A percentile compares a stretch with the other conserved stretches of the same genome.
These are phyloP conservation scores for Neurospora africana DNA, from an alignment of 495 filamentous ascomycete genomes.

Conservation along the genomic window DNA sequence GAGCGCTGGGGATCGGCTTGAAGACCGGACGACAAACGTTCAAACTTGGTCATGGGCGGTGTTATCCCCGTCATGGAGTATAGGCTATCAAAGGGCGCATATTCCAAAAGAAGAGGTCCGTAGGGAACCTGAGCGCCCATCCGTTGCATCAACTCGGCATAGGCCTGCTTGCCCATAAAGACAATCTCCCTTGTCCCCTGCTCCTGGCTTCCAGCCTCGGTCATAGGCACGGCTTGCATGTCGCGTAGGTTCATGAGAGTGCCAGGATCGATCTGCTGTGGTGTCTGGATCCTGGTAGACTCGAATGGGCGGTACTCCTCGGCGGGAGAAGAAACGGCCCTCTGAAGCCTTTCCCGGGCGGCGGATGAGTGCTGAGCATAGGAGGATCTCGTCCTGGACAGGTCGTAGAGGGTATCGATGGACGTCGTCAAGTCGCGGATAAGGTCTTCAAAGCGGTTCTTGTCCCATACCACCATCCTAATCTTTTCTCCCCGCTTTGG, in stretches of 20 bases:
- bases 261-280: constrained; percentile 39
- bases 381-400: constrained; percentile 60
- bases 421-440: constrained; percentile 69
- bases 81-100: constrained; percentile 47
- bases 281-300: constrained; percentile 44
- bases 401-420: constrained; percentile 82
- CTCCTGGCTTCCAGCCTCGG: constrained; percentile 20
- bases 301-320: constrained; percentile 41
- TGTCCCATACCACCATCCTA: constrained; percentile 45
- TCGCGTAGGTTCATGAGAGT: constrained; percentile 31
- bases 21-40: constrained; percentile 48
- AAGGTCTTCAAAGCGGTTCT: constrained; percentile 54
- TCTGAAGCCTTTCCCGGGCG: constrained; percentile 13
- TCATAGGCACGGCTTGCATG: constrained; percentile 32
- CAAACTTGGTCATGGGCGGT: constrained; percentile 53
- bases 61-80: constrained; percentile 53
- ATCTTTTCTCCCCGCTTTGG: constrained; percentile 33
- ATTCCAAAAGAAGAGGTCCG: constrained; percentile 56
- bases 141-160: constrained; percentile 28
- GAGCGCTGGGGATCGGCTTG: constrained; percentile 43
- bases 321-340: constrained; percentile 16
- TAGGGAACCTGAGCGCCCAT: constrained; percentile 20
- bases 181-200: constrained; percentile 35
- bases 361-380: constrained; percentile 21
- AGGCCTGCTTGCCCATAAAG: constrained; percentile 41